These are phyloP conservation scores for Artemisia argyi DNA, from an alignment of 129 eudicot species.

Conservation along the genomic window DNA sequence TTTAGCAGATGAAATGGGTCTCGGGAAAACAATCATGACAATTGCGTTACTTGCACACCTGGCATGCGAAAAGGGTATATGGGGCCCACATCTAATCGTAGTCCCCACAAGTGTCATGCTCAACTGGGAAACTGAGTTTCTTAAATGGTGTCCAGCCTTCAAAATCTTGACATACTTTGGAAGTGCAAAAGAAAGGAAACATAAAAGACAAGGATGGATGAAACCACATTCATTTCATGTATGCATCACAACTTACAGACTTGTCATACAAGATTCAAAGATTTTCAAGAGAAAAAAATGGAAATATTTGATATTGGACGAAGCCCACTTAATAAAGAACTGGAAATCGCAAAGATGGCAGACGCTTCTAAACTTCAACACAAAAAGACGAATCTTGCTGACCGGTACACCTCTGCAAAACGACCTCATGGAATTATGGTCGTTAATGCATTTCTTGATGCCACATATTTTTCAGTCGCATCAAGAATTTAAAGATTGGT, in stretches of 20 bases:
- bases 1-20: slow-evolving; percentile 99
- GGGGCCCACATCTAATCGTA: slow-evolving; percentile 99
- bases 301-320: slow-evolving; percentile 94
- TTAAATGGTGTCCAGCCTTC: slow-evolving; percentile 99
- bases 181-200: slow-evolving; percentile 89
- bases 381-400: slow-evolving; percentile 87
- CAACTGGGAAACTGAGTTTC: slow-evolving; percentile 99
- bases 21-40: slow-evolving; percentile 99
- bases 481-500: slow-evolving; percentile 99
- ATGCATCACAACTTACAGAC: slow-evolving; percentile 92
- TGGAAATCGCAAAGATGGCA: slow-evolving; percentile 99
- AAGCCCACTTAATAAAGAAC: slow-evolving; percentile 96
- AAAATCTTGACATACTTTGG: slow-evolving; percentile 97
- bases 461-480: slow-evolving; percentile 98
- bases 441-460: slow-evolving; percentile 99
- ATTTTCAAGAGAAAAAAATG: slow-evolving; percentile 95
- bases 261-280: slow-evolving; percentile 94
- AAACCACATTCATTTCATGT: slow-evolving; percentile 87
- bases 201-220: slow-evolving; percentile 97
- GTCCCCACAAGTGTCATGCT: slow-evolving; percentile 99
- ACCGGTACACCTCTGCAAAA: slow-evolving; percentile 98
- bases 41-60: slow-evolving; percentile 95
- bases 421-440: slow-evolving; percentile 99
- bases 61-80: slow-evolving; percentile 97
- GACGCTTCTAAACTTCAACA: slow-evolving; percentile 86